Evolutionary conservation across 1,284 basidiomycete genomes (phyloP), one percentile per base, ranked within the genome.

Genomic region (Pyrrhoderma lamaoense): DNA sequence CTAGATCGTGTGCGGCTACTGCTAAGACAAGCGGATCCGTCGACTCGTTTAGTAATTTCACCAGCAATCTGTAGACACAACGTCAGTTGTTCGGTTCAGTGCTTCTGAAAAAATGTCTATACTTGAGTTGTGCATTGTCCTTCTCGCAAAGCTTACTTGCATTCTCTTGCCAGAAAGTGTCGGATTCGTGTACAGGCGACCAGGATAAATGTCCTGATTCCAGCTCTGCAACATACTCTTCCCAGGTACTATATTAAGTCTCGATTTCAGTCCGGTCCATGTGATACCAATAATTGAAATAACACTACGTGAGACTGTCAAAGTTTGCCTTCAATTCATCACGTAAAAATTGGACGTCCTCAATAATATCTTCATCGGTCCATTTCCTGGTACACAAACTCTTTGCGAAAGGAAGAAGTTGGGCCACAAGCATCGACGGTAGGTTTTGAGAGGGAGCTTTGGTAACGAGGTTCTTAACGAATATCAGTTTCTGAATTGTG

Each of bases 121-220:
- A 93, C 91, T 86, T 92, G 54, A 95, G 74, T 56, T 89, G 83
- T 59, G 84, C 81, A 56, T 83, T 77, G 62, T 89, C 83, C 52
- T 78, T 80, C 56, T 94, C 91, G 58, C 90, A 89, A 46, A 97
- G 69, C 63, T 83, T 91, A 4, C 70, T 68, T 0, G 88, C 92
- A 63, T 99, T 98, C 70, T 95, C 92, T 63, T 89, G 91, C 95
- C 95, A 99, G 70, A 99, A 99, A 47, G 93, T 83, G 53, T 98
- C 95, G 5, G 89, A 91, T 63, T 93, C 89, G 64, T 99, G 96
- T 16, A 93, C 89, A 3, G 95, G 94, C 4, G 92, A 86, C 90
- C 93, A 98, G 3, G 90, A 88, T 11, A 99, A 71, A 64, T 93
- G 90, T 1, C 94, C 94, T 1, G 89, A 92, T 23, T 82, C 73